These are phyloP conservation scores for Venturia nashicola DNA, from an alignment of 2,329 filamentous ascomycete species.

Conservation along the genomic window DNA sequence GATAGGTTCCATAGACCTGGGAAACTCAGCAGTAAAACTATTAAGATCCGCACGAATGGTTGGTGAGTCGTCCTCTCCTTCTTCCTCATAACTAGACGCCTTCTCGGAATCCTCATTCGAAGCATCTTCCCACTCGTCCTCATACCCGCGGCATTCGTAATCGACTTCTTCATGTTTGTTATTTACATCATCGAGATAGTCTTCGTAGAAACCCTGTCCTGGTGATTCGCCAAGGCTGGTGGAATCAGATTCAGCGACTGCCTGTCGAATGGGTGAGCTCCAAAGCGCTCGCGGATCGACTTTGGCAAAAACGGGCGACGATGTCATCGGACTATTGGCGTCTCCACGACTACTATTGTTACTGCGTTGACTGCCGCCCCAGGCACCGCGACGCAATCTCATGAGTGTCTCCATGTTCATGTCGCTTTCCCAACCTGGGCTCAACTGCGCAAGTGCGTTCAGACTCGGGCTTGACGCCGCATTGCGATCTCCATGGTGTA, in stretches of 20 bases:
- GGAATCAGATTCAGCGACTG: conserved; percentile 21
- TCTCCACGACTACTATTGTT: conserved; percentile 21
- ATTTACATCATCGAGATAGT: background rate
- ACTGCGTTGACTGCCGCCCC: conserved; percentile 70
- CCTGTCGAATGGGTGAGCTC: conserved; percentile 13
- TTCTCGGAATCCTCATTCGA: background rate
- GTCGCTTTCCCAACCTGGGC: conserved; percentile 40
- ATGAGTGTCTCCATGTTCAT: conserved; percentile 64
- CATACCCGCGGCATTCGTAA: background rate
- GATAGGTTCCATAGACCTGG: background rate
- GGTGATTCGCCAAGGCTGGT: background rate
- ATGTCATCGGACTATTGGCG: conserved; percentile 21
- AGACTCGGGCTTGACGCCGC: conserved; percentile 58
- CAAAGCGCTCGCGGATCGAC: conserved; percentile 15
- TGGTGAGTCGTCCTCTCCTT: background rate
- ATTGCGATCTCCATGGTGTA: conserved; percentile 19
- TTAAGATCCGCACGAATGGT: background rate
- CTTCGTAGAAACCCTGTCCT: background rate
- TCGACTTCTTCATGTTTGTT: background rate
- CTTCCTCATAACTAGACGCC: background rate
- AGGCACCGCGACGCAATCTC: conserved; percentile 61
- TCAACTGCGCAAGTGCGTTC: conserved; percentile 59
- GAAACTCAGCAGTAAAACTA: background rate
- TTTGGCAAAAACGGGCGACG: conserved; percentile 23
- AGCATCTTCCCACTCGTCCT: background rate